Evolutionary conservation across 2,329 filamentous ascomycete species (phyloP), one percentile per base, ranked within the genome.

Genomic region (Colletotrichum endophyticum): DNA sequence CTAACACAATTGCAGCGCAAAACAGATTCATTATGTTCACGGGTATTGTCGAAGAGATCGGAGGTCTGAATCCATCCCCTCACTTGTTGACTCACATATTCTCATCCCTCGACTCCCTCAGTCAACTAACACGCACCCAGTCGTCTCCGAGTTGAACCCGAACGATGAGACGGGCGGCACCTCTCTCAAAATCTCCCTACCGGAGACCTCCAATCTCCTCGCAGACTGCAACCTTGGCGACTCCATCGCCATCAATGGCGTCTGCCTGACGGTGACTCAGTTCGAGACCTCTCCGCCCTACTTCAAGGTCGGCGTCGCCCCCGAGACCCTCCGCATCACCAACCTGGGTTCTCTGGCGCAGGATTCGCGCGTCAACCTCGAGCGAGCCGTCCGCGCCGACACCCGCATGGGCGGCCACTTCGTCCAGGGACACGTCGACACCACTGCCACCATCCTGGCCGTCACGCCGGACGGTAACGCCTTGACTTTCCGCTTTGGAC

Each of bases 401-500:
- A 98, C 96, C 62, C 95, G 97, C 72, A 99, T 99, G 95, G 97
- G 98, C 63, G 97, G 97, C 1, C 97, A 99, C 87, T 98, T 99
- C 82, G 96, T 99, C 36, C 98, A 99, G 87, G 97, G 97, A 56
- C 97, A 99, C 85, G 96, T 99, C 77, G 98, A 99, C 85, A 96
- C 95, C 13, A 92, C 94, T 53, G 97, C 96, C 0, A 91, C 90
- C 59, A 94, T 99, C 77, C 83, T 93, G 53, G 91, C 91, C 59
- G 91, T 94, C 44, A 93, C 91, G 22, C 92, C 93, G 5, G 97
- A 99, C 85, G 96, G 96, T 73, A 98, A 99, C 86, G 95, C 97
- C 8, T 85, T 98, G 77, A 98, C 95, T 1, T 94, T 99, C 84
- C 92, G 96, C 49, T 93, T 99, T 84, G 88, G 90, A 84, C 96